A percentile compares a stretch with the other conserved stretches of the same genome.
Conservation (phyloP, 108 stramenopile species). For the Conticribra weissflogii region DNA sequence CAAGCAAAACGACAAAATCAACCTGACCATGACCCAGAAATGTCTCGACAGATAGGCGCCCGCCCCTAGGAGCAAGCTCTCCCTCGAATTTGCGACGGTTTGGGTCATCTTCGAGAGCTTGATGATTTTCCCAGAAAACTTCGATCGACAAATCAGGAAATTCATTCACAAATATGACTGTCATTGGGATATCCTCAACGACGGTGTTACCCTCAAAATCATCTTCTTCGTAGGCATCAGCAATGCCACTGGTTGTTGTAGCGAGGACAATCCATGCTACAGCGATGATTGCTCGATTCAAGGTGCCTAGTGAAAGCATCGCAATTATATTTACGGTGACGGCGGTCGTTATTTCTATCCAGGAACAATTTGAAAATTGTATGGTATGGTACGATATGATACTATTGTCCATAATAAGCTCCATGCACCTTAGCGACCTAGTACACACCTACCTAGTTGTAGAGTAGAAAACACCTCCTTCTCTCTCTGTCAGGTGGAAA, state of each 20-base stretch:
- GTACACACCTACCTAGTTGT: too few species aligned
- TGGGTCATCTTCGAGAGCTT: slow-evolving; percentile 15
- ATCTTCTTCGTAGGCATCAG: slow-evolving; percentile 3
- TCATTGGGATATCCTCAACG: slow-evolving; percentile 5
- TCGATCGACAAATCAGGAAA: slow-evolving; percentile 37
- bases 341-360: too few species aligned
- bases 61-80: not conserved
- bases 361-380: too few species aligned
- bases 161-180: slow-evolving; percentile 34
- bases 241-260: not conserved
- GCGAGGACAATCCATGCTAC: not conserved
- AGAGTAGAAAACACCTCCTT: too few species aligned
- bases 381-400: too few species aligned
- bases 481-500: too few species aligned
- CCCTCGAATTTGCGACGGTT: slow-evolving; percentile 9
- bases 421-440: too few species aligned
- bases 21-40: not conserved
- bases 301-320: too few species aligned
- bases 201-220: not conserved
- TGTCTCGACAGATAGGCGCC: not conserved
- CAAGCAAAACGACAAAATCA: not conserved
- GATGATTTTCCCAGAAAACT: slow-evolving; percentile 48
- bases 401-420: too few species aligned
- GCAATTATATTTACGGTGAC: too few species aligned
- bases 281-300: not conserved